phyloP scores from a whole-genome alignment of 495 filamentous ascomycete species.

The Tuber calosporum region DNA sequence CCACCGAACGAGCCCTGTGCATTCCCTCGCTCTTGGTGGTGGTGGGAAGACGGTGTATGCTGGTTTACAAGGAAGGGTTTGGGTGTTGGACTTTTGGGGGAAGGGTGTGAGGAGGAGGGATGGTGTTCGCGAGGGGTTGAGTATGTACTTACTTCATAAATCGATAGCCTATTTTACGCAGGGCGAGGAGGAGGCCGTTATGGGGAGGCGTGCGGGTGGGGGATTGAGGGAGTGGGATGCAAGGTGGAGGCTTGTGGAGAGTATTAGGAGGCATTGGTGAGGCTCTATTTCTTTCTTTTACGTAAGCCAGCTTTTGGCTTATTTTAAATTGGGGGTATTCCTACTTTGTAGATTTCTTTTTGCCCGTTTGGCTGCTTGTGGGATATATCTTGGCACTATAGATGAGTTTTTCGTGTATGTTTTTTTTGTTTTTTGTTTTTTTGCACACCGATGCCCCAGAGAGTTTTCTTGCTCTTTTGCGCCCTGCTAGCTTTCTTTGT shows the following conservation, averaged over 20 bases:
- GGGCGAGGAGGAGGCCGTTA: neutral
- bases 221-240: neutral
- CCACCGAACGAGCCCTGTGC: slow-evolving; percentile 13
- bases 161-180: neutral
- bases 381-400: neutral
- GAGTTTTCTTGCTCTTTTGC: neutral
- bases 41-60: slow-evolving; percentile 27
- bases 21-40: slow-evolving; percentile 21
- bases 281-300: neutral
- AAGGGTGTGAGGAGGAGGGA: neutral
- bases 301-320: neutral
- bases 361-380: neutral
- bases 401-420: neutral
- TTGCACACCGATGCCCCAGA: neutral
- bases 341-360: neutral
- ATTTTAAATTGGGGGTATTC: neutral
- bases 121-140: neutral
- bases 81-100: slow-evolving; percentile 31
- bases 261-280: neutral
- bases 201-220: neutral
- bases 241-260: neutral
- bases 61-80: slow-evolving; percentile 26
- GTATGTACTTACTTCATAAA: neutral
- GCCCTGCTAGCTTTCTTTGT: neutral
- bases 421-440: neutral